Percentiles rank a stretch among this genome's conserved stretches.
phyloP scores from a whole-genome alignment of 1,284 basidiomycete species.

The Pascua guehoae region DNA sequence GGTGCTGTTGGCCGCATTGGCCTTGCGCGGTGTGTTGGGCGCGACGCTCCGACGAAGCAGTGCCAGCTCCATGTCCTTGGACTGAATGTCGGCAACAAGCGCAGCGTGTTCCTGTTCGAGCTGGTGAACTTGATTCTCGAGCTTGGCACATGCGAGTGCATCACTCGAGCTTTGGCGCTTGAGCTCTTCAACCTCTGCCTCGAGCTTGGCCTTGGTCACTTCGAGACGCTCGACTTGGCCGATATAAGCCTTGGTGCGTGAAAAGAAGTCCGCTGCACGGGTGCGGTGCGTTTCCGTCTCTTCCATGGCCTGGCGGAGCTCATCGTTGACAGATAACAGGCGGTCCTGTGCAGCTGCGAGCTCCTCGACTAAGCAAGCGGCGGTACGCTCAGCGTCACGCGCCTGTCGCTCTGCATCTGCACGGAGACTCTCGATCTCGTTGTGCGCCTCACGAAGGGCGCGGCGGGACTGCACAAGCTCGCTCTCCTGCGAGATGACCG shows the following conservation, averaged over 20 bases:
- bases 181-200: conserved; percentile 16
- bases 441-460: neutral
- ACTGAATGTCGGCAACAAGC: neutral
- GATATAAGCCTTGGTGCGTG: conserved; percentile 23
- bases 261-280: conserved; percentile 8
- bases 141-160: neutral
- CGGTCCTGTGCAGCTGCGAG: neutral
- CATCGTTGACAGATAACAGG: neutral
- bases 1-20: neutral
- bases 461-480: conserved; percentile 1
- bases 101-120: conserved; percentile 1
- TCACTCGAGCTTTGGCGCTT: conserved; percentile 1
- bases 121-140: neutral
- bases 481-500: conserved; percentile 5
- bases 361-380: neutral
- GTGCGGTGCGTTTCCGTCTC: conserved; percentile 5
- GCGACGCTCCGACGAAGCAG: neutral
- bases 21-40: neutral
- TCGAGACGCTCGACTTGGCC: conserved; percentile 28
- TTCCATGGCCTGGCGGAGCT: neutral
- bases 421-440: neutral
- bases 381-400: no score
- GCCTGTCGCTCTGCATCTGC: no score
- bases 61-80: conserved; percentile 11
- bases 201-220: conserved; percentile 21